Evolutionary conservation across 495 filamentous ascomycete species (phyloP).

Genomic region (Podospora pseudopauciseta): DNA sequence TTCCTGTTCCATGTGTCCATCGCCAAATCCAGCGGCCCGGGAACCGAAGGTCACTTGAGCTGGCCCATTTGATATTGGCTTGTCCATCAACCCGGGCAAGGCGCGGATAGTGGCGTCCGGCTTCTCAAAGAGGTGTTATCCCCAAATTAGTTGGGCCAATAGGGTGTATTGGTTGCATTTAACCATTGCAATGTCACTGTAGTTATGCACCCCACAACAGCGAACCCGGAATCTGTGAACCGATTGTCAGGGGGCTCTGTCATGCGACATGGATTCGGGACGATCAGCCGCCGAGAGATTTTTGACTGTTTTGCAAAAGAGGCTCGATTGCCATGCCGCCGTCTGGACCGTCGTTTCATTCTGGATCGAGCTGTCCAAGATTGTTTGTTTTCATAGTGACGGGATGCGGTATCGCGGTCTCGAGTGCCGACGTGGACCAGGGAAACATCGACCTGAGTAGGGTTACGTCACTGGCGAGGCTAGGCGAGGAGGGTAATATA

Average conservation of each 20-base stretch:
- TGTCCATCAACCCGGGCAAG: slow-evolving; percentile 3
- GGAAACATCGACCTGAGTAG: not conserved
- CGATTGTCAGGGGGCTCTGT: slow-evolving; percentile 4
- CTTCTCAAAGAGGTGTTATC: slow-evolving; percentile 12
- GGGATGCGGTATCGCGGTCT: not conserved
- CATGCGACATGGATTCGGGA: slow-evolving; percentile 16
- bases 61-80: not conserved
- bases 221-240: slow-evolving; percentile 4
- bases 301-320: not conserved
- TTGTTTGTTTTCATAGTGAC: not conserved
- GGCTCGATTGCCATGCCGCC: not conserved
- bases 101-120: slow-evolving; percentile 17
- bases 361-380: not conserved
- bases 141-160: slow-evolving; percentile 8
- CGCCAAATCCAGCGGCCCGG: slow-evolving; percentile 14
- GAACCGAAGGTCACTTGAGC: slow-evolving; percentile 11
- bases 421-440: not conserved
- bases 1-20: not conserved
- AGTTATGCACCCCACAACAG: slow-evolving; percentile 19
- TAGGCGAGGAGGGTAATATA: not conserved
- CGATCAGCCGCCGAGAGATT: slow-evolving; percentile 13
- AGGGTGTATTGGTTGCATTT: slow-evolving; percentile 8
- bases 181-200: slow-evolving; percentile 5
- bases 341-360: not conserved
- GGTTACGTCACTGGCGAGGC: not conserved